Percentiles rank a stretch among this genome's conserved stretches.
Evolutionary conservation across 164 flowering plant species (phyloP).

Genomic region (Malania oleifera): DNA sequence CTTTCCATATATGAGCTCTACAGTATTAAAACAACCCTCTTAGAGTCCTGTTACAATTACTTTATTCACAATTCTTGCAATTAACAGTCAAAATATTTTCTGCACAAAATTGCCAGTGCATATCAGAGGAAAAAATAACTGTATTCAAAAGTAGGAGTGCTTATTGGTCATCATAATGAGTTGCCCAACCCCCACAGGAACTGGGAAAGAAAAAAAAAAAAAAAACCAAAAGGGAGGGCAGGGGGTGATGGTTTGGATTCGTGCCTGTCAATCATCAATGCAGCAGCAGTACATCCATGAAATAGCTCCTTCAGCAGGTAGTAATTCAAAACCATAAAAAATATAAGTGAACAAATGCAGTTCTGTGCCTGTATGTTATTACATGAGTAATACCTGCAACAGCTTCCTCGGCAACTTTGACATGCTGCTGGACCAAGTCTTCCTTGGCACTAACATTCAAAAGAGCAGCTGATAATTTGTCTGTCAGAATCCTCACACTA

Average conservation of each 20-base stretch:
- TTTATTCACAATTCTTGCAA: not conserved
- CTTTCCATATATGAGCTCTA: too few species aligned
- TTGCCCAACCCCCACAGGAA: too few species aligned
- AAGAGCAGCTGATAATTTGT: slow-evolving; percentile 79
- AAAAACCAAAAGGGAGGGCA: too few species aligned
- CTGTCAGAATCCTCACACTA: slow-evolving; percentile 40
- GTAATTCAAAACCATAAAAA: too few species aligned
- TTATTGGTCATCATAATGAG: too few species aligned
- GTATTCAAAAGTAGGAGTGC: too few species aligned
- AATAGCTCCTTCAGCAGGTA: too few species aligned
- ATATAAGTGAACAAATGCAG: not conserved
- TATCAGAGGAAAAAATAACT: not conserved
- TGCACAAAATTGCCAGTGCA: not conserved
- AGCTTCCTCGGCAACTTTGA: slow-evolving; percentile 75
- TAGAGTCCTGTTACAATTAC: not conserved
- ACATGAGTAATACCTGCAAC: slow-evolving; percentile 44
- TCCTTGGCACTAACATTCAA: slow-evolving; percentile 63
- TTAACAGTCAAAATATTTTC: not conserved
- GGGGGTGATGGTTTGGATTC: too few species aligned
- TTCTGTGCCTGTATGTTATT: not conserved
- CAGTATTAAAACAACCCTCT: not conserved
- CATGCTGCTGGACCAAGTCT: slow-evolving; percentile 61
- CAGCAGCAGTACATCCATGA: not conserved
- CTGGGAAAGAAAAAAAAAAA: too few species aligned
- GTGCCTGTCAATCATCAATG: too few species aligned